These are phyloP conservation scores for Albatrellus ellisii DNA, from an alignment of 768 basidiomycete species.

Conservation along the genomic window DNA sequence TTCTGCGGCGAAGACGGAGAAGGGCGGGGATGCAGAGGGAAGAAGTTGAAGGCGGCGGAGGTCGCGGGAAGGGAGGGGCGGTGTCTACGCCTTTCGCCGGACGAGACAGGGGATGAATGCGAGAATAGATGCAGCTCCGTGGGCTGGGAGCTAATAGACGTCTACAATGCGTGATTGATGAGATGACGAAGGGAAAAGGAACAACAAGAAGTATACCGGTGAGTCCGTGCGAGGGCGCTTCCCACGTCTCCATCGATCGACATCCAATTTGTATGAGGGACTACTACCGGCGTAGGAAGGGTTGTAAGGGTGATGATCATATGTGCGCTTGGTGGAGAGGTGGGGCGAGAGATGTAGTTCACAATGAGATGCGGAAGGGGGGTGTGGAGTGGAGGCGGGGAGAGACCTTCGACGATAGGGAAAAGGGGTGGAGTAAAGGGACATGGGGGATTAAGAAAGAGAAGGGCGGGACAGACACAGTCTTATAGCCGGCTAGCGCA, in stretches of 20 bases:
- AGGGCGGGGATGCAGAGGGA: slow-evolving; percentile 12
- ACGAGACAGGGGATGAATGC: not conserved
- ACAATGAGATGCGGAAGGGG: slow-evolving; percentile 21
- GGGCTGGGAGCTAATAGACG: slow-evolving; percentile 1
- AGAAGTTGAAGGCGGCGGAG: slow-evolving; percentile 23
- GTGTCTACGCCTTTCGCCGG: slow-evolving; percentile 3
- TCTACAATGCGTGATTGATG: slow-evolving; percentile 3
- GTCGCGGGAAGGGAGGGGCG: slow-evolving; percentile 15
- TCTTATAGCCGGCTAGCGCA: too few relatives aligned
- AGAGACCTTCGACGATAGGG: slow-evolving; percentile 39
- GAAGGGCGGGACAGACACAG: not conserved
- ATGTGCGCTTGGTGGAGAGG: slow-evolving; percentile 35
- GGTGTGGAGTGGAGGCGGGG: slow-evolving; percentile 28
- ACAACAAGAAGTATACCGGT: slow-evolving; percentile 26
- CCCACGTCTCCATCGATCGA: slow-evolving; percentile 38
- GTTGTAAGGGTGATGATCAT: slow-evolving; percentile 16
- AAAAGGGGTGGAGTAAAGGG: slow-evolving; percentile 8
- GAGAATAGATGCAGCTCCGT: slow-evolving; percentile 1
- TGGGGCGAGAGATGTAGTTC: slow-evolving; percentile 28
- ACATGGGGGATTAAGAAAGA: not conserved
- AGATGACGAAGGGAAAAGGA: not conserved
- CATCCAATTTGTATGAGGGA: slow-evolving; percentile 34
- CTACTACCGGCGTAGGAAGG: slow-evolving; percentile 22
- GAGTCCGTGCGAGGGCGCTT: slow-evolving; percentile 39
- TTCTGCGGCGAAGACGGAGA: slow-evolving; percentile 1